phyloP scores from a whole-genome alignment of 257 asterid species.

The Jaltomata sinuosa region DNA sequence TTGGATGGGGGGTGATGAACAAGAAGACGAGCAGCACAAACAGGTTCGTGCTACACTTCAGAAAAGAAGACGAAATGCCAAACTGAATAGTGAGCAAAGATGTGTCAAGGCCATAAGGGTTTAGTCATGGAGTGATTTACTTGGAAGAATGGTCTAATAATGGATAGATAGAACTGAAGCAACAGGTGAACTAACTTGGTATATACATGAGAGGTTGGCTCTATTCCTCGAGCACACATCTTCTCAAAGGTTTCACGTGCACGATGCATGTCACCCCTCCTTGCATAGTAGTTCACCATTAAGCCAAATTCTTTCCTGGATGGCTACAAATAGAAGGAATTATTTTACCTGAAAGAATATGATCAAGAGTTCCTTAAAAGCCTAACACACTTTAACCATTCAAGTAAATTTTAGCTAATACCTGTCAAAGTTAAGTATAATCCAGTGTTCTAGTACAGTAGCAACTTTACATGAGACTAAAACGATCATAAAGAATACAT shows the following conservation, averaged over 20 bases:
- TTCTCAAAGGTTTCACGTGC: slow-evolving; percentile 92
- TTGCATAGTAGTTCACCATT: slow-evolving; percentile 89
- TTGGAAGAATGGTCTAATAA: background rate
- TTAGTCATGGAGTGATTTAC: background rate
- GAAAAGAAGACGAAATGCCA: background rate
- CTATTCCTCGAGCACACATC: slow-evolving; percentile 94
- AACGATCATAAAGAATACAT: background rate
- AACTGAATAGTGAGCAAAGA: background rate
- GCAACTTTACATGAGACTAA: background rate
- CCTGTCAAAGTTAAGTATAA: background rate
- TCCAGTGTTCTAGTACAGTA: background rate
- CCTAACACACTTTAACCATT: background rate
- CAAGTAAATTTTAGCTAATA: background rate
- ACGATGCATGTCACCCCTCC: slow-evolving; percentile 93
- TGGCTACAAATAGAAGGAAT: slow-evolving; percentile 55
- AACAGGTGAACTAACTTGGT: slow-evolving; percentile 52
- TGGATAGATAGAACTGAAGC: slow-evolving; percentile 6
- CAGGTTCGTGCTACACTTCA: background rate
- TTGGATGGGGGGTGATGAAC: background rate
- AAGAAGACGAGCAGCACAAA: background rate
- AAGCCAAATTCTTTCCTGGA: slow-evolving; percentile 92
- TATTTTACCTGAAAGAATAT: background rate
- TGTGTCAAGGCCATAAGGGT: background rate
- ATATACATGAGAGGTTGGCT: slow-evolving; percentile 80
- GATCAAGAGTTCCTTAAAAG: background rate